A percentile compares a stretch with the other conserved stretches of the same genome.
Evolutionary conservation across 805 yeast genomes (phyloP).

Genomic region (Tetrapisispora pingtungensis): DNA sequence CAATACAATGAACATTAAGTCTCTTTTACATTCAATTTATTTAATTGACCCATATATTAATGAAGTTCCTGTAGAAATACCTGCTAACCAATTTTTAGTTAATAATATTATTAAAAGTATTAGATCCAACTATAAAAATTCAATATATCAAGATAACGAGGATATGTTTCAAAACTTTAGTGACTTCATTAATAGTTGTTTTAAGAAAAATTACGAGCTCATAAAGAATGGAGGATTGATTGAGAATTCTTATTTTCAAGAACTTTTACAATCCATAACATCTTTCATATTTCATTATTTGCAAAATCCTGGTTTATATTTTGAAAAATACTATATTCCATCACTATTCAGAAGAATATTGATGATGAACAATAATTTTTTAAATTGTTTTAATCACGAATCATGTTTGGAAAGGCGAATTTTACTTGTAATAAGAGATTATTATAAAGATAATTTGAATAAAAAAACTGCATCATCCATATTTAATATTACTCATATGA

Average conservation of each 20-base stretch:
- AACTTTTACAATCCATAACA: neutral
- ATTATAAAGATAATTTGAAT: neutral
- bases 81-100: neutral
- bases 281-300: neutral
- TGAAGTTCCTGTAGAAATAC: neutral
- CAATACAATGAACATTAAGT: neutral
- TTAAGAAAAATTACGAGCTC: neutral
- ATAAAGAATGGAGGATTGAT: neutral
- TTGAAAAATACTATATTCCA: constrained; percentile 1
- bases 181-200: neutral
- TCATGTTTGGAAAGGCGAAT: neutral
- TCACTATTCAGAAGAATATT: neutral
- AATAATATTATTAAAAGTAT: neutral
- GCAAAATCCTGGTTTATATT: neutral
- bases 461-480: neutral
- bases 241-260: neutral
- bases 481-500: neutral
- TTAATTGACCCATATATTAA: neutral
- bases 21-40: neutral
- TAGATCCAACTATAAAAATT: neutral
- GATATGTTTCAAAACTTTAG: neutral
- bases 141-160: neutral
- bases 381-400: neutral
- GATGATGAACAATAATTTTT: neutral
- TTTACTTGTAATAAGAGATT: neutral